Percentiles rank a stretch among this genome's conserved stretches.
phyloP scores from a whole-genome alignment of 345 rosid species.

The Clausena lansium region DNA sequence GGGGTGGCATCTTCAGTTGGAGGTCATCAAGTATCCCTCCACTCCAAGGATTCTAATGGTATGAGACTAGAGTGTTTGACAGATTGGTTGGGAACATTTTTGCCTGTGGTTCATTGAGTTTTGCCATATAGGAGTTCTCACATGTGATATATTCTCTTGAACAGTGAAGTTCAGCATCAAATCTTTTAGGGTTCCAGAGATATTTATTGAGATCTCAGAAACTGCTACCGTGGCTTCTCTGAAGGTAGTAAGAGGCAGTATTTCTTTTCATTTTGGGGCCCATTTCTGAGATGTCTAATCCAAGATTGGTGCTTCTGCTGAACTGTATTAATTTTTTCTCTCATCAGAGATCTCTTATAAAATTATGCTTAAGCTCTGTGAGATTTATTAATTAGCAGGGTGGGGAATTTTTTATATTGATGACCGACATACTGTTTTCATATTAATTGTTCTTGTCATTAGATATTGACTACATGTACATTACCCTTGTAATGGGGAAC shows the following conservation, averaged over 20 bases:
- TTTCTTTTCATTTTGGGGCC: neutral
- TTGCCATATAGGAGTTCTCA: conserved; percentile 24
- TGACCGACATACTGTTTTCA: neutral
- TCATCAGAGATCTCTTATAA: neutral
- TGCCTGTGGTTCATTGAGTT: conserved; percentile 12
- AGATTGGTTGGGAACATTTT: conserved; percentile 6
- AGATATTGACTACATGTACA: neutral
- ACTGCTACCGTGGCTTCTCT: conserved; percentile 78
- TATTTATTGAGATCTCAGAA: conserved; percentile 82
- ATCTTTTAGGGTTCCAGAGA: conserved; percentile 88
- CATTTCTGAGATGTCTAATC: neutral
- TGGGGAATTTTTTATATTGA: neutral
- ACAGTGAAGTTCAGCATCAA: conserved; percentile 93
- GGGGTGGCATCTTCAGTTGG: conserved; percentile 39
- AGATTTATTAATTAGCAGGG: neutral
- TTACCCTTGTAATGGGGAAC: neutral
- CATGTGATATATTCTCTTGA: conserved; percentile 23
- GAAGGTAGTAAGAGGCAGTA: conserved; percentile 50
- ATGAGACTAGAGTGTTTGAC: conserved; percentile 23
- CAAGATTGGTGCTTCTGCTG: neutral
- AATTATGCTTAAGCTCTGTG: neutral
- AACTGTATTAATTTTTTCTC: neutral
- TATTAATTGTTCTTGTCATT: neutral
- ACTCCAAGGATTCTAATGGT: conserved; percentile 71
- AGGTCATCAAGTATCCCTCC: conserved; percentile 44